Conservation (phyloP, 2,329 filamentous ascomycete genomes). For the Epichloe sylvatica region DNA sequence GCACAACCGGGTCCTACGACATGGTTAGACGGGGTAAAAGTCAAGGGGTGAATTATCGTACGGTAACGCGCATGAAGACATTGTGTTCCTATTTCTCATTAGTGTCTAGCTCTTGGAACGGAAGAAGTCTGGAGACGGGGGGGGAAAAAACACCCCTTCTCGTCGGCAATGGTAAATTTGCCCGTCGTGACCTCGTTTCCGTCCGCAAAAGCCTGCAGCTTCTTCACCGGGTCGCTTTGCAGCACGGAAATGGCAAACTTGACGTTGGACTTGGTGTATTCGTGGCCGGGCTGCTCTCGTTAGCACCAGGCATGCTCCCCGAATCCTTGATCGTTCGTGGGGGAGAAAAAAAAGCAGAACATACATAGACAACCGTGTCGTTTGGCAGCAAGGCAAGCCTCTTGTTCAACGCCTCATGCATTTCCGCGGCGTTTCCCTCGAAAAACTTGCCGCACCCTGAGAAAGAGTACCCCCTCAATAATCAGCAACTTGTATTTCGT, state of each 20-base stretch:
- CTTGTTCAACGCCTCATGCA: slow-evolving; percentile 86
- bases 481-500: no score
- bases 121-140: not conserved
- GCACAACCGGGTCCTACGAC: slow-evolving; percentile 61
- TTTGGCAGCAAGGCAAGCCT: slow-evolving; percentile 68
- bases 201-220: slow-evolving; percentile 62
- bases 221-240: slow-evolving; percentile 61
- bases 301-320: not conserved
- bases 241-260: slow-evolving; percentile 71
- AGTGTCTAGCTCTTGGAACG: not conserved
- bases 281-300: slow-evolving; percentile 62
- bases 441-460: slow-evolving; percentile 90
- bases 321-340: not conserved
- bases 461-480: no score
- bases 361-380: slow-evolving; percentile 80
- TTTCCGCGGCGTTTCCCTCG: slow-evolving; percentile 76
- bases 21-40: not conserved
- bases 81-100: slow-evolving; percentile 57
- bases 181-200: slow-evolving; percentile 81
- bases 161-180: slow-evolving; percentile 90
- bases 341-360: slow-evolving; percentile 16
- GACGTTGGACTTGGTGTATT: slow-evolving; percentile 96
- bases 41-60: slow-evolving; percentile 27
- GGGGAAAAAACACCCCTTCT: slow-evolving; percentile 51
- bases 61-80: slow-evolving; percentile 83